Evolutionary conservation across 1,284 basidiomycete genomes (phyloP), one percentile per base, ranked within the genome.

Genomic region (Heliocybe sulcata): DNA sequence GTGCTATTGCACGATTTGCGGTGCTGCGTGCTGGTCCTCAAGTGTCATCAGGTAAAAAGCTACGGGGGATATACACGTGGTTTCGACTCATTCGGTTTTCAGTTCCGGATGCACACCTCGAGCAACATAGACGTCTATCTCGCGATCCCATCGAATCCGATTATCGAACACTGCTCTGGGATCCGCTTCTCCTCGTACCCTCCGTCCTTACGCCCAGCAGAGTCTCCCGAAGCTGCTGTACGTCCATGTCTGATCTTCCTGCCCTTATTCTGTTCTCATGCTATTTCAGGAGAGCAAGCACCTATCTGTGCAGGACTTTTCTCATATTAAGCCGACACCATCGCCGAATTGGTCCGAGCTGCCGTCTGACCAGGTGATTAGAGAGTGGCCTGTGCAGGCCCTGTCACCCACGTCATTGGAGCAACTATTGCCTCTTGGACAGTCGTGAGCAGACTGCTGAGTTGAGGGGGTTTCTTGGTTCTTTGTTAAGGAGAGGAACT

Each of bases 91-190:
- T 54, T 22, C 50, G 51, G 25, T 31, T 47, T n/a, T 11, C 60
- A 93, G 90, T 90, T 91, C 64, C 83, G 90, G 20, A 90, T 93
- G 79, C 91, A 93, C 63, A 74, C 76, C 6, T 90, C 88, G 0
- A 73, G 65, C 0, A 58, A 72, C 9, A 77, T 83, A 0, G 79
- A 82, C 47, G 77, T 91, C 2, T 82, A 85, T 58, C 74, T 93
- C 2, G 69, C 79, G 16, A 81, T 83, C 9, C 64, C 71, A 6
- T 90, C 87, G 1, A 81, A 83, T 54, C 89, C 90, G 0, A 77
- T 90, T 64, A 90, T 93, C 33, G 90, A 93, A 64, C 76, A 85
- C 57, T 90, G 82, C 61, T 71, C 72, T 0, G 60, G 62, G 0
- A 77, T 92, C 48, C 69, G 71, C 1, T 90, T 93, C 60, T 71